Evolutionary conservation across 148 eudicot genomes (phyloP).

Genomic region (Fagopyrum tataricum): DNA sequence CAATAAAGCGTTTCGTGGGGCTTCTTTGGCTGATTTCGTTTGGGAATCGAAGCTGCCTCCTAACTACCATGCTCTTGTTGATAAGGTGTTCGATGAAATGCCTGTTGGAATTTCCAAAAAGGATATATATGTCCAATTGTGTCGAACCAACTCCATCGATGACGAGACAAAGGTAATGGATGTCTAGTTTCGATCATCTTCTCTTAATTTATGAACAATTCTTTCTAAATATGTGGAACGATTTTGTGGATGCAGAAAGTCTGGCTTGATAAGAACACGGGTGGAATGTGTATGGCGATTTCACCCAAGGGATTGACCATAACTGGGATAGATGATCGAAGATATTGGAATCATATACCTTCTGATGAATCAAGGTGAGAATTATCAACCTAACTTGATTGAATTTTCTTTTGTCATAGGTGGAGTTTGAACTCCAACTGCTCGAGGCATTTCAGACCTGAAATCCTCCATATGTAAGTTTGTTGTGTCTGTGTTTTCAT

Average conservation of each 20-base stretch:
- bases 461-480: slow-evolving; percentile 12
- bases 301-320: slow-evolving; percentile 43
- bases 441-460: slow-evolving; percentile 15
- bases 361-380: slow-evolving; percentile 61
- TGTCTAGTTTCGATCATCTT: not conserved
- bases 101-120: slow-evolving; percentile 40
- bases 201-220: not conserved
- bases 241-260: slow-evolving; percentile 35
- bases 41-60: slow-evolving; percentile 79
- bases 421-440: slow-evolving; percentile 20
- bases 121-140: slow-evolving; percentile 57
- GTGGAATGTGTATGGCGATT: slow-evolving; percentile 40
- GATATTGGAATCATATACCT: slow-evolving; percentile 50
- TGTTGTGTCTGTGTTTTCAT: slow-evolving; percentile 8
- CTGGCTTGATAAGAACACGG: slow-evolving; percentile 48
- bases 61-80: slow-evolving; percentile 37
- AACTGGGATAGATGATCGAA: slow-evolving; percentile 53
- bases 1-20: slow-evolving; percentile 51
- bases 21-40: slow-evolving; percentile 81
- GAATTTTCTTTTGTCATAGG: not conserved
- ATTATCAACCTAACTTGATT: not conserved
- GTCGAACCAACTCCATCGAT: slow-evolving; percentile 47
- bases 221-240: not conserved
- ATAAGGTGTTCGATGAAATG: slow-evolving; percentile 35
- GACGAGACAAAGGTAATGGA: slow-evolving; percentile 53